Conservation (phyloP, 2,329 filamentous ascomycete species). For the Lecanicillium sp. region DNA sequence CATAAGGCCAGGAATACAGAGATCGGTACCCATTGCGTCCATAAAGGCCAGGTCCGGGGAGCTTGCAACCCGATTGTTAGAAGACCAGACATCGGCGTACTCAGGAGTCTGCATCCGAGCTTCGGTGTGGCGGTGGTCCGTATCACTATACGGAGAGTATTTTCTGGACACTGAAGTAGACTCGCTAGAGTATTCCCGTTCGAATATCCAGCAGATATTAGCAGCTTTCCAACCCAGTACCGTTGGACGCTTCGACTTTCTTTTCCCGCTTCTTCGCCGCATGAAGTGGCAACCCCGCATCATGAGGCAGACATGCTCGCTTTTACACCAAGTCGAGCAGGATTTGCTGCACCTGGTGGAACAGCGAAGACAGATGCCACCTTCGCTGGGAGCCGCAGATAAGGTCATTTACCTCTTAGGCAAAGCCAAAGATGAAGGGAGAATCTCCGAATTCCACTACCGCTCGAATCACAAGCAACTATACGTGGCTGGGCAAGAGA, state of each 20-base stretch:
- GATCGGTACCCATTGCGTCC: neutral
- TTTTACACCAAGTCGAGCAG: slow-evolving; percentile 1
- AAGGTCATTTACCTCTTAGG: neutral
- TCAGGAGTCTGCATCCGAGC: neutral
- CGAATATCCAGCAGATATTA: slow-evolving; percentile 7
- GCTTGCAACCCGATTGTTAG: neutral
- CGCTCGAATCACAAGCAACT: slow-evolving; percentile 8
- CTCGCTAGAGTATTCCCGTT: neutral
- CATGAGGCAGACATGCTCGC: neutral
- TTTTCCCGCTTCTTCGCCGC: slow-evolving; percentile 1
- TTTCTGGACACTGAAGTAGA: slow-evolving; percentile 4
- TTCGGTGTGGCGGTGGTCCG: neutral
- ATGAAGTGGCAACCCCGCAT: neutral
- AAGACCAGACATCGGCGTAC: neutral
- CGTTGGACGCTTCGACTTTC: neutral
- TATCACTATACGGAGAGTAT: slow-evolving; percentile 6
- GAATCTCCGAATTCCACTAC: slow-evolving; percentile 8
- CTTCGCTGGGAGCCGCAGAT: neutral
- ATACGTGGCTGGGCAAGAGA: slow-evolving; percentile 7
- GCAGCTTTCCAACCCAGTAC: neutral
- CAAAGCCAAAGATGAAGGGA: no score
- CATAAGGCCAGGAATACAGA: neutral
- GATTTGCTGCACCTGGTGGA: neutral
- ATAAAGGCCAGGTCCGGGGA: neutral
- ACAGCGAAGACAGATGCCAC: neutral